Evolutionary conservation across 2,329 filamentous ascomycete genomes (phyloP), one percentile per base, ranked within the genome.

Genomic region (Neonectria sp.): DNA sequence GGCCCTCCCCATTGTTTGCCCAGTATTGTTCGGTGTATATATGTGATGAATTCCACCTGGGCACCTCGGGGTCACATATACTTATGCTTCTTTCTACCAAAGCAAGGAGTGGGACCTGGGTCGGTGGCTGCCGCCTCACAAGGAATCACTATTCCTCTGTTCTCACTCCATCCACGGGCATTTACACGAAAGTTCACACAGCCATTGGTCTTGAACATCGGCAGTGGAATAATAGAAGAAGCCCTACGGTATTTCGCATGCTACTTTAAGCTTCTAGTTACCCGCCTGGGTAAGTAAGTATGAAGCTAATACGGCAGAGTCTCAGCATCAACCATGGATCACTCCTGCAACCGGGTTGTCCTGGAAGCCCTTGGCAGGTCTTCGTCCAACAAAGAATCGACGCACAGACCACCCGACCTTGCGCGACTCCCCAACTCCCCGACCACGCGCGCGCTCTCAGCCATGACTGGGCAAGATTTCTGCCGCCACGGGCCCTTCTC

Each of bases 401-500:
- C 24, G 67, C 67, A 69, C 67, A 56, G 67, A 63, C 67, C 67
- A 57, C 5, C 3, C 8, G 5, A 35, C 12, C 43, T 21, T 60
- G 52, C 53, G 62, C 55, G 53, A 66, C 56, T 60, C 33, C 37
- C 27, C 35, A 45, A 35, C 31, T 46, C 63, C n/a, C 48, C n/a
- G 49, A 55, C 40, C 58, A 29, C 51, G 65, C 55, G 49, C 61
- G 55, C 51, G 63, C 70, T 66, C 70, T 66, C 27, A 48, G 27
- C 45, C 68, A 45, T 70, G 63, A 75, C 67, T 75, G 72, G 73
- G 55, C 58, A 68, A 49, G 46, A 37, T 64, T 62, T 64, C 60
- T 67, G 55, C 49, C 51, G 52, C 63, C 55, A 40, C 59, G 40
- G 51, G 55, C 55, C 59, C 37, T 59, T 51, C 62, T 72, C 74